Evolutionary conservation across 2,329 filamentous ascomycete species (phyloP).

Genomic region (Alternaria conjuncta): DNA sequence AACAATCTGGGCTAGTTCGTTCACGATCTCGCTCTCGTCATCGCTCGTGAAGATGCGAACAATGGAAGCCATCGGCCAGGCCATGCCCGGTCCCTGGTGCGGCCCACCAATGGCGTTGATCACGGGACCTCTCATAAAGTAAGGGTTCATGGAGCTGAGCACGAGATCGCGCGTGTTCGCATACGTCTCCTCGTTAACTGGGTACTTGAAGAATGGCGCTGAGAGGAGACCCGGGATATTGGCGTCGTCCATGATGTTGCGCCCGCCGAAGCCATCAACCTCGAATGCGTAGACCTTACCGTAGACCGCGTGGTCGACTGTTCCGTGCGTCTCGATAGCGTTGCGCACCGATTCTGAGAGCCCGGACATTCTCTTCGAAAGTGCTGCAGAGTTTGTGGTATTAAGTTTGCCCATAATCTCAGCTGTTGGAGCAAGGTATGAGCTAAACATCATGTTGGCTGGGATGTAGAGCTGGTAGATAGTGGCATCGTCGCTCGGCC

Average conservation of each 20-base stretch:
- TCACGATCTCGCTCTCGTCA: conserved; percentile 55
- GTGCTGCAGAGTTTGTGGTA: conserved; percentile 52
- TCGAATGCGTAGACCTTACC: conserved; percentile 57
- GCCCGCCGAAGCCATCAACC: conserved; percentile 54
- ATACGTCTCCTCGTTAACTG: conserved; percentile 52
- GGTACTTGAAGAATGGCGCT: conserved; percentile 68
- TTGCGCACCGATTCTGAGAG: conserved; percentile 57
- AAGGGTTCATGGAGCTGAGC: conserved; percentile 56
- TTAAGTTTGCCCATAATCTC: conserved; percentile 61
- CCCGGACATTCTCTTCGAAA: conserved; percentile 63
- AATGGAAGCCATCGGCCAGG: conserved; percentile 61
- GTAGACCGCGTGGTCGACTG: conserved; percentile 45
- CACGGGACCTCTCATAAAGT: conserved; percentile 58
- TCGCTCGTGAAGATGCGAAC: conserved; percentile 58
- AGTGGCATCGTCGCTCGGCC: conserved; percentile 58
- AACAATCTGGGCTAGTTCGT: conserved; percentile 54
- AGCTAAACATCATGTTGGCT: conserved; percentile 74
- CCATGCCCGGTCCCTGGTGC: conserved; percentile 54
- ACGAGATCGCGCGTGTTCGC: conserved; percentile 54
- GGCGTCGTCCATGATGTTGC: conserved; percentile 73
- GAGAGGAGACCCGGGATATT: conserved; percentile 73
- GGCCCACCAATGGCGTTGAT: conserved; percentile 58
- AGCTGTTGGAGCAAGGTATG: conserved; percentile 63
- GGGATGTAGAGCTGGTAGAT: conserved; percentile 59
- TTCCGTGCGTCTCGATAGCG: conserved; percentile 55